Percentiles rank a stretch among this genome's conserved stretches.
Evolutionary conservation across 106 monocot species (phyloP).

Genomic region (Dendrobium chrysotoxum): DNA sequence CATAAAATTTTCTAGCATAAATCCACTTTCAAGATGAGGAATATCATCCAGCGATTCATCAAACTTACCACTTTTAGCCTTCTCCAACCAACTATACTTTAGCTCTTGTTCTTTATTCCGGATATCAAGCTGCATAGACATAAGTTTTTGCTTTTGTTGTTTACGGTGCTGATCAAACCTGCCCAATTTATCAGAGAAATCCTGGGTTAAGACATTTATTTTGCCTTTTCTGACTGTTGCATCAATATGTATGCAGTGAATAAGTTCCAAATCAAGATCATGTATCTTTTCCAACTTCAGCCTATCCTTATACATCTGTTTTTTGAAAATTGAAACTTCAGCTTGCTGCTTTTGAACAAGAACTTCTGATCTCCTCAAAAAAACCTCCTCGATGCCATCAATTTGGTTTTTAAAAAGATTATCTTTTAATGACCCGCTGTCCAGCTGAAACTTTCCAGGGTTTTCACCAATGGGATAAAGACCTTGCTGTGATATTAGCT

Average conservation of each 20-base stretch:
- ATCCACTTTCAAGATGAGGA: slow-evolving; percentile 40
- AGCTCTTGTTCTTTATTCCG: slow-evolving; percentile 30
- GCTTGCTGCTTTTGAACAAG: slow-evolving; percentile 29
- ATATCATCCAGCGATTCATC: slow-evolving; percentile 36
- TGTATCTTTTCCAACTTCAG: slow-evolving; percentile 17
- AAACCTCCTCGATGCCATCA: slow-evolving; percentile 29
- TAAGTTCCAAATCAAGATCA: slow-evolving; percentile 20
- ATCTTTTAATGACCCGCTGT: slow-evolving; percentile 21
- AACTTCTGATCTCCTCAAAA: slow-evolving; percentile 24
- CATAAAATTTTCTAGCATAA: slow-evolving; percentile 28
- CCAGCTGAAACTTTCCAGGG: slow-evolving; percentile 12
- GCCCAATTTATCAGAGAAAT: slow-evolving; percentile 25
- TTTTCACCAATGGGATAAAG: slow-evolving; percentile 4
- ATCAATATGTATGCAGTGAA: slow-evolving; percentile 16
- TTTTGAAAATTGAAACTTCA: slow-evolving; percentile 31
- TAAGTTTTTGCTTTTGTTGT: slow-evolving; percentile 25
- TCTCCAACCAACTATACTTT: slow-evolving; percentile 35
- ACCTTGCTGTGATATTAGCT: slow-evolving; percentile 6
- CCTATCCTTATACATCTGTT: slow-evolving; percentile 20
- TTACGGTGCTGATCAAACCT: slow-evolving; percentile 37
- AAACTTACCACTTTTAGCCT: slow-evolving; percentile 37
- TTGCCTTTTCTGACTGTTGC: slow-evolving; percentile 14
- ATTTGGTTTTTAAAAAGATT: slow-evolving; percentile 21
- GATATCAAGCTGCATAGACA: slow-evolving; percentile 22
- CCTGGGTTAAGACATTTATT: slow-evolving; percentile 22